A percentile compares a stretch with the other conserved stretches of the same genome.
phyloP scores from a whole-genome alignment of 1,284 basidiomycete genomes.

The Trametes sp. region DNA sequence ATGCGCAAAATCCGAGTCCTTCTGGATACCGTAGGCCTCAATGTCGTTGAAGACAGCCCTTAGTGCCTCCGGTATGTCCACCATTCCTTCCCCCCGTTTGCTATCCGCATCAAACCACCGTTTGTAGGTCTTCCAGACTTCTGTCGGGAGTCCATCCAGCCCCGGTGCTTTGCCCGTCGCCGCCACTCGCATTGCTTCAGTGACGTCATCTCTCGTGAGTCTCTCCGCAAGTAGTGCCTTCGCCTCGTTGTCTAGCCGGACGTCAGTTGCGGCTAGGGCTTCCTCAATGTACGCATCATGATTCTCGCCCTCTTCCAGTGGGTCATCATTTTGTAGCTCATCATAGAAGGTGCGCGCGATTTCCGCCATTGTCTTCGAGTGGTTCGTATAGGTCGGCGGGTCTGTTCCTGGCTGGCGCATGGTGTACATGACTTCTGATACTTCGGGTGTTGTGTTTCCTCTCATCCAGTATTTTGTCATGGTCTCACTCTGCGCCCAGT shows the following conservation, averaged over 20 bases:
- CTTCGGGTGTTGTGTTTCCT: slow-evolving; percentile 22
- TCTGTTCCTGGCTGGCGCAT: background rate
- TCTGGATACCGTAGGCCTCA: slow-evolving; percentile 16
- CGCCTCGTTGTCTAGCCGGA: background rate
- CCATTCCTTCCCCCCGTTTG: background rate
- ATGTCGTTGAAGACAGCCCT: slow-evolving; percentile 33
- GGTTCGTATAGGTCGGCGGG: background rate
- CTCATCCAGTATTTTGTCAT: slow-evolving; percentile 42
- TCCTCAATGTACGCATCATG: background rate
- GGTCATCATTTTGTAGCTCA: background rate
- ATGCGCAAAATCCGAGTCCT: no score
- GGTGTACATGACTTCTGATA: background rate
- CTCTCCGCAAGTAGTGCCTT: background rate
- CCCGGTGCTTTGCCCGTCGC: slow-evolving; percentile 21
- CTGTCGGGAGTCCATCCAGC: slow-evolving; percentile 27
- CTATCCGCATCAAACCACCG: background rate
- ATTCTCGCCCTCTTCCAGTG: background rate
- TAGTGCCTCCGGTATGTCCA: slow-evolving; percentile 24
- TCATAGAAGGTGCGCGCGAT: background rate
- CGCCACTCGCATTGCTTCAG: background rate
- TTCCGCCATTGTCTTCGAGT: background rate
- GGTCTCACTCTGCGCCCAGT: slow-evolving; percentile 40
- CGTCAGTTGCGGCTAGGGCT: background rate
- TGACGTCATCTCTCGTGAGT: background rate
- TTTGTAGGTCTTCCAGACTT: slow-evolving; percentile 27